phyloP scores from a whole-genome alignment of 306 rosid genomes.

The Trifolium pratense region DNA sequence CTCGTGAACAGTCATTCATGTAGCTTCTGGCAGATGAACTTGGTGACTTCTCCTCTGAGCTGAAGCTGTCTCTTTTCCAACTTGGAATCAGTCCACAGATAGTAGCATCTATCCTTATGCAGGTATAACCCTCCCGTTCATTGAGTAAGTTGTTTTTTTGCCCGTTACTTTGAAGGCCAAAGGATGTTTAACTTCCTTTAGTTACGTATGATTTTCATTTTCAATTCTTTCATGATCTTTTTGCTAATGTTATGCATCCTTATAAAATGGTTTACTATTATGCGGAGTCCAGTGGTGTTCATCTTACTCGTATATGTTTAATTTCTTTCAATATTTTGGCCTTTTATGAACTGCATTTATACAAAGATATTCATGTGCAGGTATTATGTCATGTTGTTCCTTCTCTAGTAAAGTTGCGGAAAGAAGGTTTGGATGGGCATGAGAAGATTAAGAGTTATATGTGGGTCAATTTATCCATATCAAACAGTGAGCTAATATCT shows the following conservation, averaged over 20 bases:
- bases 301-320: constrained; percentile 27
- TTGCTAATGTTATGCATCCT: not conserved
- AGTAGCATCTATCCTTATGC: constrained; percentile 93
- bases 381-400: constrained; percentile 90
- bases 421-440: constrained; percentile 97
- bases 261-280: not conserved
- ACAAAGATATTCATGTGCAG: constrained; percentile 52
- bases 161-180: constrained; percentile 36
- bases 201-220: constrained; percentile 20
- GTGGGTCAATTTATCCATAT: constrained; percentile 83
- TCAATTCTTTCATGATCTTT: constrained; percentile 1
- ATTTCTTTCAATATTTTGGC: constrained; percentile 24
- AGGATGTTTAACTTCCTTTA: constrained; percentile 25
- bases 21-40: constrained; percentile 90
- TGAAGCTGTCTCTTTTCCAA: constrained; percentile 93
- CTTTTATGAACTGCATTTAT: constrained; percentile 25
- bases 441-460: constrained; percentile 98
- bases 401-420: constrained; percentile 91
- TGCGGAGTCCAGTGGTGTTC: constrained; percentile 25
- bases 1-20: constrained; percentile 45
- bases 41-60: constrained; percentile 83
- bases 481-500: constrained; percentile 62
- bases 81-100: constrained; percentile 99
- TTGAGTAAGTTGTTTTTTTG: constrained; percentile 15
- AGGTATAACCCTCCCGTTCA: constrained; percentile 57